Base-by-base conservation (phyloP, 2,329 filamentous ascomycete species). In the Pezicula carpinea region DNA sequence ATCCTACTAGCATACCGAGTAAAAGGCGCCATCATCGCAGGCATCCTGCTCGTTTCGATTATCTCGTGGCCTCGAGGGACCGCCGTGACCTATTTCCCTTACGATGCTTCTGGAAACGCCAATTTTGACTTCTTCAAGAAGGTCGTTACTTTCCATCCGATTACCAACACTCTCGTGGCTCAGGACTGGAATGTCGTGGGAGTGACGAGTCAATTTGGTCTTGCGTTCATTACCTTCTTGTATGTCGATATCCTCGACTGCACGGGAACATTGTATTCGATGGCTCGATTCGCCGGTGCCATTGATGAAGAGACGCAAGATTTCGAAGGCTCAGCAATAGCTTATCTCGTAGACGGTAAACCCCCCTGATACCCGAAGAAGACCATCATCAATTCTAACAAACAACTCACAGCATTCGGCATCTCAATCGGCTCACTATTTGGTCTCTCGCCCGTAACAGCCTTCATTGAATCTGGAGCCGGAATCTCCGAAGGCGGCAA, bases 171-270 rank as follows among this genome's bases (percentile, higher is more conserved):
- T 3, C 73, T 93, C 15, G 76, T 74, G 29, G 87, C 83, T 2
- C 85, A 89, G 60, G 69, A 87, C 44, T 95, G 86, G 83, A 69
- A 85, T 55, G 69, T 93, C 15, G 67, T 74, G 8, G 49, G 46
- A 7, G 73, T 73, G 3, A 82, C 84, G 6, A 79, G 80, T 5
- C 83, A 92, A 62, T 93, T 93, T 59, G 87, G 85, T 23, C 74
- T 93, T 44, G 88, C 88, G 0, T 81, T 93, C 56, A 84, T 93
- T 65, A 93, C 89, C 5, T 93, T 95, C 70, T 74, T 93, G 29
- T 93, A 93, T 59, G 88, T 93, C 54, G 89, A 93, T 59, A 91
- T 93, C 52, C 79, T 93, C 39, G 89, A 93, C 65, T 84, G 82
- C 56, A 93, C 89, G 0, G 89, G 87, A 57, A 93, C 88, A 1